phyloP scores from a whole-genome alignment of 1,284 basidiomycete species.

The Cutaneotrichosporon dermatis region DNA sequence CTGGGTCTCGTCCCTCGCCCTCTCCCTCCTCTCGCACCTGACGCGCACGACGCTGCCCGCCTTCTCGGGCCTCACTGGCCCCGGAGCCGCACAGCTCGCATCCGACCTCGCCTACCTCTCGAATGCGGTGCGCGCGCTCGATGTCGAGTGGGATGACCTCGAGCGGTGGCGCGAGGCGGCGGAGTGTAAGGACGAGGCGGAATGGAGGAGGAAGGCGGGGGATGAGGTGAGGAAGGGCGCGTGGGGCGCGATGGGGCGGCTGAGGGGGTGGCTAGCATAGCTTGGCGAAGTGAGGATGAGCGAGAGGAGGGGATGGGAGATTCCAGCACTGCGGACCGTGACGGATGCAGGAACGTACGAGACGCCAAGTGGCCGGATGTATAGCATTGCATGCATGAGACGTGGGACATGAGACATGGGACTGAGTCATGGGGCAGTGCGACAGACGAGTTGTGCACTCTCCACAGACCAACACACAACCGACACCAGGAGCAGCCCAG shows the following conservation, averaged over 20 bases:
- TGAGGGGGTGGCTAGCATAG: slow-evolving; percentile 1
- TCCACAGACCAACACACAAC: too few species aligned
- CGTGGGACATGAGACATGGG: too few species aligned
- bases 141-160: slow-evolving; percentile 72
- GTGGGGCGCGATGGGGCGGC: slow-evolving; percentile 11
- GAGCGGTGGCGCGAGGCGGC: slow-evolving; percentile 67
- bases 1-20: slow-evolving; percentile 84
- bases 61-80: slow-evolving; percentile 59
- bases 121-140: slow-evolving; percentile 85
- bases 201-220: slow-evolving; percentile 23
- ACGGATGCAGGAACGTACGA: too few species aligned
- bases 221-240: slow-evolving; percentile 13
- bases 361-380: too few species aligned
- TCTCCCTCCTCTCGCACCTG: slow-evolving; percentile 68
- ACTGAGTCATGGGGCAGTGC: too few species aligned
- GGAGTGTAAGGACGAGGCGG: slow-evolving; percentile 58
- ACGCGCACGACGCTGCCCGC: slow-evolving; percentile 59
- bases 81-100: slow-evolving; percentile 76
- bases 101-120: slow-evolving; percentile 82
- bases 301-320: too few species aligned
- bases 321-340: too few species aligned
- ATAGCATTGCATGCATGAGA: too few species aligned
- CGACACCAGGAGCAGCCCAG: too few species aligned
- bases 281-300: too few species aligned
- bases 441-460: too few species aligned